phyloP scores from a whole-genome alignment of 768 basidiomycete species.

The Russula vinacea region DNA sequence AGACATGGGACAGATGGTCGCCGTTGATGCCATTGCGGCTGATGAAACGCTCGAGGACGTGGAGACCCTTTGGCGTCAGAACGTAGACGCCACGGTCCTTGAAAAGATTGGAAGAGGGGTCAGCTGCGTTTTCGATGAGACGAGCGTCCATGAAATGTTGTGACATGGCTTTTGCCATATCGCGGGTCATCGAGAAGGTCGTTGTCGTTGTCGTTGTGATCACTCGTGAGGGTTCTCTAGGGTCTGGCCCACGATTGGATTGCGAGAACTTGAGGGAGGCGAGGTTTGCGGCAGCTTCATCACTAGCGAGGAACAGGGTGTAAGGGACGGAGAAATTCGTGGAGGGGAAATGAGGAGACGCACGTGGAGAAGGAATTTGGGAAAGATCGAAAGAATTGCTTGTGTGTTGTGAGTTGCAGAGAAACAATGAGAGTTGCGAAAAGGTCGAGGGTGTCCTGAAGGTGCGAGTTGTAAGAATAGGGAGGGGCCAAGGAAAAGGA shows the following conservation, averaged over 20 bases:
- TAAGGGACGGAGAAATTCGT: constrained; percentile 20
- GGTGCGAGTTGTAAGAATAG: constrained; percentile 7
- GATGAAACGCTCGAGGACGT: constrained; percentile 99
- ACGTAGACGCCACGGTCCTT: constrained; percentile 97
- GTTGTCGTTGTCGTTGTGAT: constrained; percentile 99
- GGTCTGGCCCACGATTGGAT: constrained; percentile 97
- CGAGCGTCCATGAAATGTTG: constrained; percentile 99
- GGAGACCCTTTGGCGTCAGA: constrained; percentile 95
- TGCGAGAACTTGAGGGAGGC: constrained; percentile 98
- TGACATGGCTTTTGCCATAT: constrained; percentile 99
- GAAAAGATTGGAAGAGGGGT: constrained; percentile 84
- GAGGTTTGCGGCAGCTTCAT: constrained; percentile 91
- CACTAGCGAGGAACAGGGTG: constrained; percentile 47
- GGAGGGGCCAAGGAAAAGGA: constrained; percentile 17
- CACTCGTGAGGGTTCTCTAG: constrained; percentile 94
- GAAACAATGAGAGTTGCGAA: constrained; percentile 97
- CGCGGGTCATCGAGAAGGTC: constrained; percentile 98
- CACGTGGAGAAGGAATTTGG: constrained; percentile 95
- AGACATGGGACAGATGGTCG: constrained; percentile 86
- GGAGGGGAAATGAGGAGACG: constrained; percentile 37
- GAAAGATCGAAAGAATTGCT: constrained; percentile 95
- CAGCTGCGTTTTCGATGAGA: constrained; percentile 93
- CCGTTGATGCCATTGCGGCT: constrained; percentile 98
- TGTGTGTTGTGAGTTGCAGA: constrained; percentile 80
- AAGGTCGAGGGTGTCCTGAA: constrained; percentile 93